Conservation (phyloP, 192 early-diverging fungal genomes). For the Dissophora ornata region DNA sequence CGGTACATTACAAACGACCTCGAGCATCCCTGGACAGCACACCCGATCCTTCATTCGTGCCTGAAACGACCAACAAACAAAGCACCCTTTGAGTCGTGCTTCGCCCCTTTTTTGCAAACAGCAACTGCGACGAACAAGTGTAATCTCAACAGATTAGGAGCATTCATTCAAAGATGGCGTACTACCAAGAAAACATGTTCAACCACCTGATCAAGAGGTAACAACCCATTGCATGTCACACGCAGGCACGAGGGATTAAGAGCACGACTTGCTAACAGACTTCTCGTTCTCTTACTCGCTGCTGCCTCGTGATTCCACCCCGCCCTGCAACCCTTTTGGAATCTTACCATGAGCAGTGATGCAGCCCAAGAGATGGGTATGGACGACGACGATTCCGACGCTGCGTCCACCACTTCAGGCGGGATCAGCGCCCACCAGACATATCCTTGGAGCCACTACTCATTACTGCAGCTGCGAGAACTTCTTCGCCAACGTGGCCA, state of each 20-base stretch:
- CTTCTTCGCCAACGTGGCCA: slow-evolving; percentile 43
- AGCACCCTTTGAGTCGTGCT: too few relatives aligned
- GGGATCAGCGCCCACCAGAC: slow-evolving; percentile 4
- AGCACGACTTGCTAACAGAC: too few relatives aligned
- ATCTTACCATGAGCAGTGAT: not conserved
- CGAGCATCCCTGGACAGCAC: too few relatives aligned
- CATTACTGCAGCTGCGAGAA: slow-evolving; percentile 39
- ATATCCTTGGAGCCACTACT: slow-evolving; percentile 48
- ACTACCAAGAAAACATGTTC: slow-evolving; percentile 51
- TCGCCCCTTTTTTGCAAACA: too few relatives aligned
- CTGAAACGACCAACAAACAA: too few relatives aligned
- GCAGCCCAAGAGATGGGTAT: slow-evolving; percentile 9
- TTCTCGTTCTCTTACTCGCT: too few relatives aligned
- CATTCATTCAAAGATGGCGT: too few relatives aligned
- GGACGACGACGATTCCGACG: slow-evolving; percentile 37
- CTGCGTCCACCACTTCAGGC: slow-evolving; percentile 10
- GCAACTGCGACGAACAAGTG: too few relatives aligned
- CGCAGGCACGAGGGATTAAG: not conserved
- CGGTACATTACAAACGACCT: too few relatives aligned
- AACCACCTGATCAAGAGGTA: slow-evolving; percentile 55
- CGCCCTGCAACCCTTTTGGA: not conserved
- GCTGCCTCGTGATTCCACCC: too few relatives aligned
- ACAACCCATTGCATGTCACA: not conserved
- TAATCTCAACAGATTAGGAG: too few relatives aligned
- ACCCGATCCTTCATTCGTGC: too few relatives aligned